A percentile compares a stretch with the other conserved stretches of the same genome.
These are phyloP conservation scores for Cyphellophora europaea DNA, from an alignment of 2,329 filamentous ascomycete species.

Conservation along the genomic window DNA sequence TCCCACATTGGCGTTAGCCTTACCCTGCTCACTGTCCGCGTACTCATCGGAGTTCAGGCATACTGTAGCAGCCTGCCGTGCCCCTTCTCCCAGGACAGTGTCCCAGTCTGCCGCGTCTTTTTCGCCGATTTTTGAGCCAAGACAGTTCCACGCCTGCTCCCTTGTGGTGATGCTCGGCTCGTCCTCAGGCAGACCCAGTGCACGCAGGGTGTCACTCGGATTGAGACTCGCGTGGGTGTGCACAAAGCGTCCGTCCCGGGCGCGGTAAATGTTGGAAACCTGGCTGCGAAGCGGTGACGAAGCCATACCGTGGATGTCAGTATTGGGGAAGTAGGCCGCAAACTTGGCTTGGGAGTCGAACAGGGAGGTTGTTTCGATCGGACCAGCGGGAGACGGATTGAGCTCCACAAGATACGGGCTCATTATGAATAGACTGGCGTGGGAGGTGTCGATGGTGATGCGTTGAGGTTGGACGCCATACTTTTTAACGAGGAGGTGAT, in stretches of 20 bases:
- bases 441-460: slow-evolving; percentile 6
- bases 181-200: slow-evolving; percentile 25
- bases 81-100: slow-evolving; percentile 25
- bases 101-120: slow-evolving; percentile 28
- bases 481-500: slow-evolving; percentile 3
- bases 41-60: slow-evolving; percentile 29
- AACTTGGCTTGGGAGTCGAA: slow-evolving; percentile 2
- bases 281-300: slow-evolving; percentile 5
- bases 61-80: slow-evolving; percentile 33
- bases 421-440: slow-evolving; percentile 7
- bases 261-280: slow-evolving; percentile 36
- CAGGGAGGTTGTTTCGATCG: slow-evolving; percentile 3
- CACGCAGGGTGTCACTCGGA: slow-evolving; percentile 31
- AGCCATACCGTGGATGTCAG: slow-evolving; percentile 3
- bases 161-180: slow-evolving; percentile 17
- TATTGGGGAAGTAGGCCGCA: slow-evolving; percentile 25
- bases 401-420: slow-evolving; percentile 3
- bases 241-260: slow-evolving; percentile 36
- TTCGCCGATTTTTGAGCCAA: slow-evolving; percentile 24
- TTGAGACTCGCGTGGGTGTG: slow-evolving; percentile 41
- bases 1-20: slow-evolving; percentile 31
- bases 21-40: slow-evolving; percentile 29
- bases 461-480: slow-evolving; percentile 4
- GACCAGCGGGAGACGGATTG: slow-evolving; percentile 1
- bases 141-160: slow-evolving; percentile 25